Percentiles rank a stretch among this genome's conserved stretches.
phyloP scores from a whole-genome alignment of 805 yeast genomes.

The Spathaspora hagerdaliae region DNA sequence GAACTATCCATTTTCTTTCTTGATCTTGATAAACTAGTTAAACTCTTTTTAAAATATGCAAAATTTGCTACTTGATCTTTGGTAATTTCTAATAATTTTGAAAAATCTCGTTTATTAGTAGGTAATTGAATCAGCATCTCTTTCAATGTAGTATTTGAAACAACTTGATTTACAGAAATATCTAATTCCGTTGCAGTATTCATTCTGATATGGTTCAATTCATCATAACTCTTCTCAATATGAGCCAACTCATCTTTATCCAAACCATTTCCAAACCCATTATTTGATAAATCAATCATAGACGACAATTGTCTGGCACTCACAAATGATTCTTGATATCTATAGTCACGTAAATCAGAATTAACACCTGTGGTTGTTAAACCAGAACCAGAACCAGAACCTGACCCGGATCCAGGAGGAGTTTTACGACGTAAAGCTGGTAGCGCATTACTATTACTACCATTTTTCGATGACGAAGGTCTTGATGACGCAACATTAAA shows the following conservation, averaged over 20 bases:
- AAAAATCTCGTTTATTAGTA: constrained; percentile 43
- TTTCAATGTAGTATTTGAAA: constrained; percentile 34
- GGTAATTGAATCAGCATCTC: constrained; percentile 59
- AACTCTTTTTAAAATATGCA: constrained; percentile 32
- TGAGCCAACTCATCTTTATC: constrained; percentile 14
- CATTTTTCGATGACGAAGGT: background rate
- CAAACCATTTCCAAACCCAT: constrained; percentile 12
- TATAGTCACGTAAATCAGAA: constrained; percentile 7
- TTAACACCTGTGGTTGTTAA: background rate
- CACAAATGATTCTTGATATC: constrained; percentile 16
- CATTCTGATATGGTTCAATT: constrained; percentile 40
- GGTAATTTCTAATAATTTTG: constrained; percentile 32
- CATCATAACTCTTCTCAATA: constrained; percentile 25
- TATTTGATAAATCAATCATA: constrained; percentile 15
- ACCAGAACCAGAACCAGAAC: background rate
- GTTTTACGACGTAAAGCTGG: background rate
- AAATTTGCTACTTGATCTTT: constrained; percentile 30
- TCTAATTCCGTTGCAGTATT: constrained; percentile 39
- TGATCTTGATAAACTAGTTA: constrained; percentile 29
- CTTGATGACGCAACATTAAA: constrained; percentile 29
- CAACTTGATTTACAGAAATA: constrained; percentile 20
- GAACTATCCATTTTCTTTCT: constrained; percentile 17
- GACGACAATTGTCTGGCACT: constrained; percentile 15
- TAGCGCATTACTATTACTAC: background rate
- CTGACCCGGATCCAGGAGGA: background rate